Evolutionary conservation across 306 rosid genomes (phyloP), one percentile per base, ranked within the genome.

Genomic region (Senna siamea): DNA sequence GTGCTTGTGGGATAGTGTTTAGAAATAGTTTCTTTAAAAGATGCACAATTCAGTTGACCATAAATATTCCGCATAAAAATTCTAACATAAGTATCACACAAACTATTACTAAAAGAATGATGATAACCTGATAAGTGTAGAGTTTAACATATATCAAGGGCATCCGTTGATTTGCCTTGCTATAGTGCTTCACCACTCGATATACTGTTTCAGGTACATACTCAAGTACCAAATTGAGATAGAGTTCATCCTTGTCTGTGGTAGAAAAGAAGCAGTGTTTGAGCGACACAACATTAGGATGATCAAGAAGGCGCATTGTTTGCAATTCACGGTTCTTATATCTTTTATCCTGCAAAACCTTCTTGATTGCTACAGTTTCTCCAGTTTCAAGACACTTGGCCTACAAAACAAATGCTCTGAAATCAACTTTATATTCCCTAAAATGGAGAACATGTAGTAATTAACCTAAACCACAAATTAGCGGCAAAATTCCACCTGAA

Each of bases 261-360:
- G 94, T 85, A 2, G 91, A 89, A 79, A 87, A 86, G 89, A 86
- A 86, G 75, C 89, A 89, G 28, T 89, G 94, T 30, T 89, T 89
- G 77, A 89, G 89, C 13, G 94, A 83, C 53, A 87, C 89, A 47
- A 89, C 82, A 83, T 87, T 87, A 43, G 89, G 94, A 77, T 89
- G 91, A 74, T 89, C 91, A 54, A 89, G 88, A 75, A 89, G 94
- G 75, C 89, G 85, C 94, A 89, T 89, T 32, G 91, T 89, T 77
- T 89, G 94, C 88, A 89, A 60, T 75, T 89, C 89, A 15, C 94
- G 85, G 47, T 89, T 89, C 84, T 89, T 89, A 51, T 85, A 88
- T 74, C 92, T 87, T 76, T 85, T 87, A 79, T 87, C 92, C 77
- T 83, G 89, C 79, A 87, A 75, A 50, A 88, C 92, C 84, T 87